Evolutionary conservation across 257 asterid species (phyloP).

Genomic region (Echium plantagineum): DNA sequence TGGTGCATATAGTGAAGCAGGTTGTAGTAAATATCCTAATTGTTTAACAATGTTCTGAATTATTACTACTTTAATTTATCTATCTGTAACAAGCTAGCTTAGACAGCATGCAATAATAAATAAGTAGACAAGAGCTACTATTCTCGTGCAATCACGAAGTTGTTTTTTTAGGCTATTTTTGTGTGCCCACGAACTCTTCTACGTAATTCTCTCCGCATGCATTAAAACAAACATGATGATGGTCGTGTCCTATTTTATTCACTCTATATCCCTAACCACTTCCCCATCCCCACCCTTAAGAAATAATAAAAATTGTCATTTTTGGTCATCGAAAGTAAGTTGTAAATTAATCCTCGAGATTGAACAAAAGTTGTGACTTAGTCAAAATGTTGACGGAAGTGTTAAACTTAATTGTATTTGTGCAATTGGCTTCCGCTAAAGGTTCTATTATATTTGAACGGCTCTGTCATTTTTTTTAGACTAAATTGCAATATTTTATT

Average conservation of each 20-base stretch:
- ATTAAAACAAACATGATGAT: constrained; percentile 35
- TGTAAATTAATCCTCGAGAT: too few relatives aligned
- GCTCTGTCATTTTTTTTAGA: too few relatives aligned
- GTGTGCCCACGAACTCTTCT: constrained; percentile 36
- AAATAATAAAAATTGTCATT: too few relatives aligned
- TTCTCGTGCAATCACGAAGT: constrained; percentile 85
- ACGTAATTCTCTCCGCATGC: not conserved
- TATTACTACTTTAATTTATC: not conserved
- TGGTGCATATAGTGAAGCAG: not conserved
- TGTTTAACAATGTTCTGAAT: not conserved
- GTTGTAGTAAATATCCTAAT: not conserved
- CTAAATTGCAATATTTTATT: too few relatives aligned
- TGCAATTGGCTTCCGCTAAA: too few relatives aligned
- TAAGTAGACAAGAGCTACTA: constrained; percentile 15
- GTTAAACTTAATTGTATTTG: too few relatives aligned
- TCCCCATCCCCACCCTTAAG: too few relatives aligned
- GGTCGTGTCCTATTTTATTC: constrained; percentile 47
- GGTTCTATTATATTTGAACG: too few relatives aligned
- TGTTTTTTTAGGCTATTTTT: constrained; percentile 35
- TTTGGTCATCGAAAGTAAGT: too few relatives aligned
- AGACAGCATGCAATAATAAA: constrained; percentile 3
- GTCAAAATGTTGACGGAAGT: too few relatives aligned
- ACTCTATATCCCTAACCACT: constrained; percentile 13
- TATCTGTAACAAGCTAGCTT: not conserved
- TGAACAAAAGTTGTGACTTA: too few relatives aligned